Percentiles rank a stretch among this genome's conserved stretches.
Conservation (phyloP, 495 filamentous ascomycete species). For the Hyphodiscus hymeniophilus region DNA sequence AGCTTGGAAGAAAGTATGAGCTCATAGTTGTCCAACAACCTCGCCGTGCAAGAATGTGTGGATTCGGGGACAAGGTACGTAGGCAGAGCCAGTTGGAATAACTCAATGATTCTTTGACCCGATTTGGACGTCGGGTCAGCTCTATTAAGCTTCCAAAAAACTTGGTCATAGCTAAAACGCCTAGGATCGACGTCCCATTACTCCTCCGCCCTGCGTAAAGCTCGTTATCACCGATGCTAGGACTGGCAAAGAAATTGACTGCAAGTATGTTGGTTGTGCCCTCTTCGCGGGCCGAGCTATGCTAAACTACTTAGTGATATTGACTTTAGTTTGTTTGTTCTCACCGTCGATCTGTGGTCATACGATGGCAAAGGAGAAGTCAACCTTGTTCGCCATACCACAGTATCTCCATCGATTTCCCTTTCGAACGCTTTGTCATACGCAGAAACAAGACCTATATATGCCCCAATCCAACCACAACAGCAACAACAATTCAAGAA, state of each 20-base stretch:
- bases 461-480: too few species aligned
- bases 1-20: slow-evolving; percentile 5
- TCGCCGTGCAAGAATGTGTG: slow-evolving; percentile 93
- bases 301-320: slow-evolving; percentile 37
- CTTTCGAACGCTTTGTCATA: slow-evolving; percentile 74
- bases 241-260: slow-evolving; percentile 81
- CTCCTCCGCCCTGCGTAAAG: slow-evolving; percentile 86
- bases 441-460: slow-evolving; percentile 25
- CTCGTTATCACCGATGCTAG: slow-evolving; percentile 71
- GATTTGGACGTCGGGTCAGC: too few species aligned
- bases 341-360: slow-evolving; percentile 90
- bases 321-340: slow-evolving; percentile 83
- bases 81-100: too few species aligned
- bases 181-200: slow-evolving; percentile 91
- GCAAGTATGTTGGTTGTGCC: slow-evolving; percentile 58
- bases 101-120: too few species aligned
- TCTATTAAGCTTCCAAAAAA: too few species aligned
- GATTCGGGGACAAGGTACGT: slow-evolving; percentile 94
- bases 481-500: background rate
- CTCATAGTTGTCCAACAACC: slow-evolving; percentile 88
- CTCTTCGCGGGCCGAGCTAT: background rate
- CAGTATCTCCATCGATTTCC: slow-evolving; percentile 82
- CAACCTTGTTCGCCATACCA: slow-evolving; percentile 85
- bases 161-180: too few species aligned
- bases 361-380: slow-evolving; percentile 79